Conservation (phyloP, 2,329 filamentous ascomycete genomes). For the Fusarium sp. region DNA sequence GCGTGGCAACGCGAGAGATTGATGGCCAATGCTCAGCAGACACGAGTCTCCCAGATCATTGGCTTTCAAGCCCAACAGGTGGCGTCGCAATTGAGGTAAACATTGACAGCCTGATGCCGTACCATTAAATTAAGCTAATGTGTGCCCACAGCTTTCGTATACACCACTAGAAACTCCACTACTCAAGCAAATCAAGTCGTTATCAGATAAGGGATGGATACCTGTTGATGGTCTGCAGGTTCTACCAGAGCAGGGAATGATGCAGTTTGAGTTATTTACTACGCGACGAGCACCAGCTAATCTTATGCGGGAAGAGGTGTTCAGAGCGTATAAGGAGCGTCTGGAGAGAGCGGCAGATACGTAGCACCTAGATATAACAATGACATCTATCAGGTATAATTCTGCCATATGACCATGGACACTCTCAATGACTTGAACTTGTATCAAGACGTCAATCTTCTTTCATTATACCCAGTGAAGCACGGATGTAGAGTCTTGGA, state of each 20-base stretch:
- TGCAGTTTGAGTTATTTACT: conserved; percentile 17
- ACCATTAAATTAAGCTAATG: neutral
- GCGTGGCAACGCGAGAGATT: neutral
- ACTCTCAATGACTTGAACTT: too few relatives aligned
- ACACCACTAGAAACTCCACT: conserved; percentile 3
- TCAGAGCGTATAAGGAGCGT: neutral
- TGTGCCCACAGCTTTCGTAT: neutral
- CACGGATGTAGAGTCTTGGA: neutral
- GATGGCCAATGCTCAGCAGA: neutral
- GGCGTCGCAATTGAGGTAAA: conserved; percentile 7
- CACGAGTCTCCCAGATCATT: neutral
- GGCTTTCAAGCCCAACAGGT: conserved; percentile 2
- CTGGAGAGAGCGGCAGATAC: fast-evolving
- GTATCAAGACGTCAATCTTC: neutral
- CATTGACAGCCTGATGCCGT: too few relatives aligned
- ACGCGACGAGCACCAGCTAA: neutral
- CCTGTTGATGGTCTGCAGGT: conserved; percentile 11
- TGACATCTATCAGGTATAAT: neutral
- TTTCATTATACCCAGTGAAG: fast-evolving
- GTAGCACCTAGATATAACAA: neutral
- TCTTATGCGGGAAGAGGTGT: neutral
- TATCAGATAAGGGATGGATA: conserved; percentile 5
- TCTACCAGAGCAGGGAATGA: conserved; percentile 14
- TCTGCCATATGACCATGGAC: too few relatives aligned
- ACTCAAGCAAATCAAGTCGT: neutral